phyloP scores from a whole-genome alignment of 306 rosid species.

The Cicer cuneatum region DNA sequence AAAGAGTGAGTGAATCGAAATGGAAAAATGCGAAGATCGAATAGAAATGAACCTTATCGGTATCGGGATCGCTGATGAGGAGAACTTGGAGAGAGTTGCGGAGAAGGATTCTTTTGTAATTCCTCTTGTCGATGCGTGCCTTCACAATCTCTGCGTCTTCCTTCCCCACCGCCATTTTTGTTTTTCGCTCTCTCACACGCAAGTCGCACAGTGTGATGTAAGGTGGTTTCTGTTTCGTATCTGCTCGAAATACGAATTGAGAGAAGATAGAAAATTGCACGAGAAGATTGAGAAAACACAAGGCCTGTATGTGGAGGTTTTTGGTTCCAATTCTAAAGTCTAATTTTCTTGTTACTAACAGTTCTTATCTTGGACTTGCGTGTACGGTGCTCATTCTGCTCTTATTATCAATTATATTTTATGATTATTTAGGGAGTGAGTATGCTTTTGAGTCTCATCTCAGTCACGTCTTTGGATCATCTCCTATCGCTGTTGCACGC shows the following conservation, averaged over 20 bases:
- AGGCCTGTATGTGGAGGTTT: background rate
- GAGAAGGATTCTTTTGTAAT: slow-evolving; percentile 77
- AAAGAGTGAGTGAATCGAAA: background rate
- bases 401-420: too few species aligned
- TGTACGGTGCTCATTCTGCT: background rate
- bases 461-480: too few species aligned
- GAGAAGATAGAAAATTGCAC: background rate
- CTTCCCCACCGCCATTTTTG: slow-evolving; percentile 63
- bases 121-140: slow-evolving; percentile 77
- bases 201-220: background rate
- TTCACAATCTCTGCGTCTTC: slow-evolving; percentile 65
- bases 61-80: slow-evolving; percentile 81
- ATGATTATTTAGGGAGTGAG: too few species aligned
- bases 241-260: background rate
- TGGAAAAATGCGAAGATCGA: background rate
- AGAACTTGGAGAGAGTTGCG: slow-evolving; percentile 76
- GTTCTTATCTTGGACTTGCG: background rate
- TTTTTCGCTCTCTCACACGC: background rate
- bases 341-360: background rate
- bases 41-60: slow-evolving; percentile 71
- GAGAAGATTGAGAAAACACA: background rate
- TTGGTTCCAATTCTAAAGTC: background rate
- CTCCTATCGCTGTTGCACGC: too few species aligned
- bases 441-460: too few species aligned
- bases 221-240: background rate